A percentile compares a stretch with the other conserved stretches of the same genome.
These are phyloP conservation scores for Cryptococcus amylolentus DNA, from an alignment of 1,284 basidiomycete species.

Conservation along the genomic window DNA sequence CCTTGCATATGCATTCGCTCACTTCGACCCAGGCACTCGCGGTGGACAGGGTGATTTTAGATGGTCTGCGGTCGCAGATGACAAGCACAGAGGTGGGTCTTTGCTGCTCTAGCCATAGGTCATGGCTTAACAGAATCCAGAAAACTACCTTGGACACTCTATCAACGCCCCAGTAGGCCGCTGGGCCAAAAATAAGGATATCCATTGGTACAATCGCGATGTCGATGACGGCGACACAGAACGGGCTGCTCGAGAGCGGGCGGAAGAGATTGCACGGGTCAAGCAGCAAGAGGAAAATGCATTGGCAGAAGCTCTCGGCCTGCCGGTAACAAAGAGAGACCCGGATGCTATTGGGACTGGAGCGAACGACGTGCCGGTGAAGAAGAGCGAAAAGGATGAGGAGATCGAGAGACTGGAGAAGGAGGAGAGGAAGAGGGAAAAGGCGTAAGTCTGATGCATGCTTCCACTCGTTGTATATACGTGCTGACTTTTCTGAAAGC, in stretches of 20 bases:
- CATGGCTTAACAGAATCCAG: constrained; percentile 7
- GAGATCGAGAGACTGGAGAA: constrained; percentile 39
- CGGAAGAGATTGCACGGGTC: constrained; percentile 67
- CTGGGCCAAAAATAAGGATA: constrained; percentile 92
- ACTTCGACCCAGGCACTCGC: constrained; percentile 59
- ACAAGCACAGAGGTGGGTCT: constrained; percentile 82
- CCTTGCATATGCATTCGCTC: neutral
- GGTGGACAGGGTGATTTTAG: constrained; percentile 80
- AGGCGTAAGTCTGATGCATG: constrained; percentile 36
- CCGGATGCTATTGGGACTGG: constrained; percentile 25
- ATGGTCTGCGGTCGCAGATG: constrained; percentile 81
- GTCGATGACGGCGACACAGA: constrained; percentile 52
- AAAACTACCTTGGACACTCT: constrained; percentile 88
- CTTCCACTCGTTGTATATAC: neutral
- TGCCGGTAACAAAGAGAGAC: constrained; percentile 28
- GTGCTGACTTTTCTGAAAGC: constrained; percentile 12
- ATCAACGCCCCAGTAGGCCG: constrained; percentile 87
- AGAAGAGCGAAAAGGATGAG: constrained; percentile 27
- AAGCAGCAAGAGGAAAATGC: constrained; percentile 87
- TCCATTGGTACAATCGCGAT: constrained; percentile 87
- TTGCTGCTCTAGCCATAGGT: neutral
- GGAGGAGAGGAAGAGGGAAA: constrained; percentile 41
- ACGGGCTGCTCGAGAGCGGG: constrained; percentile 26
- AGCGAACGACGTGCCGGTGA: constrained; percentile 34
- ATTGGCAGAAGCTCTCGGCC: constrained; percentile 68